These are phyloP conservation scores for Aquilaria malaccensis DNA, from an alignment of 345 rosid species.

Conservation along the genomic window DNA sequence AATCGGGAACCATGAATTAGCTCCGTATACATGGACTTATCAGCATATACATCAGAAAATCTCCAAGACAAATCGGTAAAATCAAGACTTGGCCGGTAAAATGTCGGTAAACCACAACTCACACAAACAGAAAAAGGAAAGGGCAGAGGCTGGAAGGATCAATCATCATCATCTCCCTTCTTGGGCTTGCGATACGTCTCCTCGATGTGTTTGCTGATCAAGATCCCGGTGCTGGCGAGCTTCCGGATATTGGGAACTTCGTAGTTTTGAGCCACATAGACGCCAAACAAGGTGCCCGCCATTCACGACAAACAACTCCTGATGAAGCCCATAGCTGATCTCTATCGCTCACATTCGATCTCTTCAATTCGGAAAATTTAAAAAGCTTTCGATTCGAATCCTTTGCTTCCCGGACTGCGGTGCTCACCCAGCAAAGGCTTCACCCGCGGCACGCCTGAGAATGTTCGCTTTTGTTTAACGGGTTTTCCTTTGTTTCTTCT, in stretches of 20 bases:
- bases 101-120: too few relatives aligned
- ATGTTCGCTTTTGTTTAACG: too few relatives aligned
- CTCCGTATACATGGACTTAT: too few relatives aligned
- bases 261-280: slow-evolving; percentile 62
- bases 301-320: slow-evolving; percentile 20
- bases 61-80: not conserved
- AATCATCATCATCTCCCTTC: slow-evolving; percentile 28
- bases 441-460: too few relatives aligned
- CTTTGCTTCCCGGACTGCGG: too few relatives aligned
- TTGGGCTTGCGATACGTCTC: slow-evolving; percentile 63
- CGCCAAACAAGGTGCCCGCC: slow-evolving; percentile 35
- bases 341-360: too few relatives aligned
- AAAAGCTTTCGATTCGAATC: too few relatives aligned
- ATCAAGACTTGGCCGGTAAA: too few relatives aligned
- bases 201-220: slow-evolving; percentile 53
- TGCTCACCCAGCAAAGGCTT: too few relatives aligned
- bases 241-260: slow-evolving; percentile 50
- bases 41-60: not conserved
- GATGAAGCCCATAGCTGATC: slow-evolving; percentile 39
- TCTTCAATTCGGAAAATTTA: too few relatives aligned
- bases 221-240: slow-evolving; percentile 31
- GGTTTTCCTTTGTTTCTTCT: too few relatives aligned
- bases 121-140: not conserved
- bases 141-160: slow-evolving; percentile 8
- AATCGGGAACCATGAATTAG: too few relatives aligned